These are phyloP conservation scores for Penicillium sp. DNA, from an alignment of 2,329 filamentous ascomycete genomes.

Conservation along the genomic window DNA sequence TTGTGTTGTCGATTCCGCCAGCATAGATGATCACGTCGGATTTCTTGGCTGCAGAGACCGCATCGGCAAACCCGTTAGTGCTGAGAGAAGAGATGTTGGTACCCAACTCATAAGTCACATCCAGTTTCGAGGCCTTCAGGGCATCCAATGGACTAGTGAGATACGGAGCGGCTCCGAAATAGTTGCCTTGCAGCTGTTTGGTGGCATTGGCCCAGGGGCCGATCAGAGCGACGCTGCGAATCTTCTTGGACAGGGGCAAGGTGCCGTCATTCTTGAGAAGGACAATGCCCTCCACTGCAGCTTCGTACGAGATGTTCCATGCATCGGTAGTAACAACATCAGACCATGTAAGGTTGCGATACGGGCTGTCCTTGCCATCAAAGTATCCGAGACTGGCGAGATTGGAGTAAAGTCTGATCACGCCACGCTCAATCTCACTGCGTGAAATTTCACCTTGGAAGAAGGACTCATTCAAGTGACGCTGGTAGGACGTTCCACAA, in stretches of 20 bases:
- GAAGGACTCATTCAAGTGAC: slow-evolving; percentile 48
- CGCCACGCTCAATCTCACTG: slow-evolving; percentile 49
- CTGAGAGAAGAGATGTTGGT: slow-evolving; percentile 35
- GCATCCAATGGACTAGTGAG: slow-evolving; percentile 57
- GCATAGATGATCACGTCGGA: slow-evolving; percentile 44
- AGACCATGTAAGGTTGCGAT: slow-evolving; percentile 55
- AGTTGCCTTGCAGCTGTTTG: slow-evolving; percentile 61
- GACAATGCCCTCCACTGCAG: slow-evolving; percentile 51
- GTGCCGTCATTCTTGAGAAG: slow-evolving; percentile 57
- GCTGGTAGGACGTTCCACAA: slow-evolving; percentile 55
- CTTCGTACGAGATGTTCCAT: slow-evolving; percentile 58
- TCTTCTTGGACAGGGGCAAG: slow-evolving; percentile 47
- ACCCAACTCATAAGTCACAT: slow-evolving; percentile 49
- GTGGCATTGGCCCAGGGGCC: slow-evolving; percentile 63
- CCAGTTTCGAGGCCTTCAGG: slow-evolving; percentile 50
- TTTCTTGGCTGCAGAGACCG: slow-evolving; percentile 37
- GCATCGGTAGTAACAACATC: slow-evolving; percentile 60
- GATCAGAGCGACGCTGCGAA: slow-evolving; percentile 54
- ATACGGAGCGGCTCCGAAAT: slow-evolving; percentile 59
- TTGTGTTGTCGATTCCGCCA: slow-evolving; percentile 46
- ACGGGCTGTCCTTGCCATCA: slow-evolving; percentile 48
- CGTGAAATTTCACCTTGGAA: slow-evolving; percentile 49
- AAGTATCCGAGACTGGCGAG: slow-evolving; percentile 57
- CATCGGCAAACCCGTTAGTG: slow-evolving; percentile 36
- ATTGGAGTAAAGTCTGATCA: slow-evolving; percentile 53